Evolutionary conservation across 768 basidiomycete genomes (phyloP).

Genomic region (Hemileccinum impolitum): DNA sequence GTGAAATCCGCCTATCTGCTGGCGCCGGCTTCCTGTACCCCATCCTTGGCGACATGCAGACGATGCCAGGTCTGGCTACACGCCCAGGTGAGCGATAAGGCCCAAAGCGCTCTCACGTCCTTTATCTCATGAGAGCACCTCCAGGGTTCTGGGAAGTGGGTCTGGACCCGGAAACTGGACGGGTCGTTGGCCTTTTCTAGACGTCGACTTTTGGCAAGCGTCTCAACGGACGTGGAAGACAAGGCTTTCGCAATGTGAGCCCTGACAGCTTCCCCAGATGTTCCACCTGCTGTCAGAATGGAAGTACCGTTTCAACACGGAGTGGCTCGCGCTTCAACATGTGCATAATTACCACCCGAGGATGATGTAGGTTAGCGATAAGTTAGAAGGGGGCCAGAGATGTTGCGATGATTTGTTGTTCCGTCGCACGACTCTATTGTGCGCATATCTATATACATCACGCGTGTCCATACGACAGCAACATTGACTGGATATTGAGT

Average conservation of each 20-base stretch:
- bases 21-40: slow-evolving; percentile 97
- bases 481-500: not conserved
- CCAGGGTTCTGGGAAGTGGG: slow-evolving; percentile 89
- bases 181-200: slow-evolving; percentile 84
- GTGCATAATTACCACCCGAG: slow-evolving; percentile 15
- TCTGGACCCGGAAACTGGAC: slow-evolving; percentile 73
- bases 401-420: not conserved
- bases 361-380: not conserved
- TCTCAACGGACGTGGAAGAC: slow-evolving; percentile 19
- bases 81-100: slow-evolving; percentile 62
- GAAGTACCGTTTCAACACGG: slow-evolving; percentile 37
- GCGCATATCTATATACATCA: slow-evolving; percentile 10
- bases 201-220: not conserved
- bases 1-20: slow-evolving; percentile 81
- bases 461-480: slow-evolving; percentile 3
- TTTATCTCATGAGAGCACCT: slow-evolving; percentile 10
- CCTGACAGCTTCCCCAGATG: slow-evolving; percentile 17
- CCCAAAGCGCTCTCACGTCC: not conserved
- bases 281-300: slow-evolving; percentile 10
- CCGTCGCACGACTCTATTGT: not conserved
- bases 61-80: slow-evolving; percentile 95
- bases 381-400: not conserved
- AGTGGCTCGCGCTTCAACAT: slow-evolving; percentile 40
- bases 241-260: not conserved
- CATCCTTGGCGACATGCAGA: slow-evolving; percentile 94